A percentile compares a stretch with the other conserved stretches of the same genome.
Conservation (phyloP, 768 basidiomycete species). For the Boletus insuetus region DNA sequence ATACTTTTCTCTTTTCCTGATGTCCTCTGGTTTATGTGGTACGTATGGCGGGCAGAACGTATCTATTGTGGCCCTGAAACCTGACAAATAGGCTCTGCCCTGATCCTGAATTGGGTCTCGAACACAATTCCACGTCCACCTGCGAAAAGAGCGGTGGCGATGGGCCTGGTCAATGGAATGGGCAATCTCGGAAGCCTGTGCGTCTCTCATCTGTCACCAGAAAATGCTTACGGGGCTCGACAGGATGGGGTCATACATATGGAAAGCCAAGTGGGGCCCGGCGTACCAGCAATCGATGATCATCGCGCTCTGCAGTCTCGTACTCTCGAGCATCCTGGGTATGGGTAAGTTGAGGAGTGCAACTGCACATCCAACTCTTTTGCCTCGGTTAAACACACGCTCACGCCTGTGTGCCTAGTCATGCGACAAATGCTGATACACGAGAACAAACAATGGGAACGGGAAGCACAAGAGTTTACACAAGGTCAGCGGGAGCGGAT, state of each 20-base stretch:
- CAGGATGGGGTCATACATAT: conserved; percentile 60
- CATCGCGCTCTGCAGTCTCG: conserved; percentile 40
- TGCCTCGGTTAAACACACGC: background rate
- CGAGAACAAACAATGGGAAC: conserved; percentile 51
- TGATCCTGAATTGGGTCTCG: conserved; percentile 59
- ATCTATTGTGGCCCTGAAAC: background rate
- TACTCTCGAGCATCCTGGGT: conserved; percentile 31
- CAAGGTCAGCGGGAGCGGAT: conserved; percentile 49
- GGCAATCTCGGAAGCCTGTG: conserved; percentile 60
- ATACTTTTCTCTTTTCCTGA: conserved; percentile 62
- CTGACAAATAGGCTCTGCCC: conserved; percentile 34
- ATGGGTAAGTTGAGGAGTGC: conserved; percentile 27
- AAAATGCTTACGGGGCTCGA: background rate
- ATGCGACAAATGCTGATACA: conserved; percentile 44
- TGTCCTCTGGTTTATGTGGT: conserved; percentile 55
- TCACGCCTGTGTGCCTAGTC: conserved; percentile 29
- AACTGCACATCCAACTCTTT: too few relatives aligned
- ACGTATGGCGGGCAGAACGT: background rate
- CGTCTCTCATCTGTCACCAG: conserved; percentile 14
- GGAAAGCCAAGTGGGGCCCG: conserved; percentile 62
- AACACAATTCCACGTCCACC: conserved; percentile 61
- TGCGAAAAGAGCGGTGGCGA: conserved; percentile 50
- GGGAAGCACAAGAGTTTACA: conserved; percentile 43
- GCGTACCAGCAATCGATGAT: conserved; percentile 61
- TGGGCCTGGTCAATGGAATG: conserved; percentile 59